Conservation (phyloP, 1,284 basidiomycete genomes). For the Cutaneotrichosporon sp. region DNA sequence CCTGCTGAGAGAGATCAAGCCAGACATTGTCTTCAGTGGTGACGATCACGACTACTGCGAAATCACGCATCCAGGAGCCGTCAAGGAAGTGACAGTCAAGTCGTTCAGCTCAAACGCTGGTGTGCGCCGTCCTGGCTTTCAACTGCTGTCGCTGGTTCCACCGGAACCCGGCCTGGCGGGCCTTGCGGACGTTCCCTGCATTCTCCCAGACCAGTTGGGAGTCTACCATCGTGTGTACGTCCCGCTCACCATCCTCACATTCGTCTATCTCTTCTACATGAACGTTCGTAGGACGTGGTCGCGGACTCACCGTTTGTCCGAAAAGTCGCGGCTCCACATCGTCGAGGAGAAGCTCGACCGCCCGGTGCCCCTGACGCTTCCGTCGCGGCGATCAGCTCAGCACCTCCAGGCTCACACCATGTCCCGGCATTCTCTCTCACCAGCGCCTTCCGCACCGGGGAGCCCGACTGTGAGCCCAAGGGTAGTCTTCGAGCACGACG, state of each 20-base stretch:
- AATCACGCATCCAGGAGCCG: slow-evolving; percentile 59
- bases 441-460: slow-evolving; percentile 14
- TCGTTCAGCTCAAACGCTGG: slow-evolving; percentile 78
- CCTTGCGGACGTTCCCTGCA: slow-evolving; percentile 61
- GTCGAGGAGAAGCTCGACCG: slow-evolving; percentile 25
- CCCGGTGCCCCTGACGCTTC: slow-evolving; percentile 38
- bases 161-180: slow-evolving; percentile 51
- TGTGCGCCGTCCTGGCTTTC: slow-evolving; percentile 75
- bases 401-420: slow-evolving; percentile 27
- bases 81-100: slow-evolving; percentile 74
- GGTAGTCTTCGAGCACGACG: slow-evolving; percentile 10
- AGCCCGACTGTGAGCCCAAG: slow-evolving; percentile 24
- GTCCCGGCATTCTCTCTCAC: slow-evolving; percentile 13
- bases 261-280: slow-evolving; percentile 48
- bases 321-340: neutral
- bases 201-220: slow-evolving; percentile 66
- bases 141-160: slow-evolving; percentile 70
- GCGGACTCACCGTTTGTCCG: neutral
- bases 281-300: slow-evolving; percentile 44
- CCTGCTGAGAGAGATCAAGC: slow-evolving; percentile 65
- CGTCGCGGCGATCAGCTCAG: slow-evolving; percentile 42
- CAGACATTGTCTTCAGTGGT: slow-evolving; percentile 66
- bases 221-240: slow-evolving; percentile 64
- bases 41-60: slow-evolving; percentile 90
- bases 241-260: slow-evolving; percentile 57